These are phyloP conservation scores for Aspergillus niger DNA, from an alignment of 2,329 filamentous ascomycete genomes.

Conservation along the genomic window DNA sequence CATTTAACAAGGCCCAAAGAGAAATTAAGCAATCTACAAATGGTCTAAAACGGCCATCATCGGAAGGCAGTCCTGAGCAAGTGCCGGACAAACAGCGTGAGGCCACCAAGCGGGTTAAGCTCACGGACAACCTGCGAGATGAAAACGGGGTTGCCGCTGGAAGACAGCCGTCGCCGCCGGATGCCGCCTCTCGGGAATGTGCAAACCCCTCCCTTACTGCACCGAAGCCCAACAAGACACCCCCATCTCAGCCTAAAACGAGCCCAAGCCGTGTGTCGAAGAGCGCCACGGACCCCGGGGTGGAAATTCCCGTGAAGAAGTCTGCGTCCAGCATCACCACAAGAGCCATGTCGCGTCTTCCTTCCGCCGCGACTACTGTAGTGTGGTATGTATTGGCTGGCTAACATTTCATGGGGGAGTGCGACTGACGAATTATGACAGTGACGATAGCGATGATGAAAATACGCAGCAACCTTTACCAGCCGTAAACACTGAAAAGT, in stretches of 20 bases:
- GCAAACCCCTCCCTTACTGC: conserved; percentile 9
- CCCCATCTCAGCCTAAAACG: conserved; percentile 2
- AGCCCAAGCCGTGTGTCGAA: conserved; percentile 15
- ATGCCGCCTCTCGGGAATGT: conserved; percentile 1
- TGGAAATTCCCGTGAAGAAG: conserved; percentile 35
- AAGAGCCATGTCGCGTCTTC: conserved; percentile 33
- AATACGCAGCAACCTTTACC: conserved; percentile 10
- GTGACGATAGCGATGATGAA: conserved; percentile 22
- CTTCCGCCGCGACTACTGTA: conserved; percentile 17
- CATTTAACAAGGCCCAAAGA: conserved; percentile 27
- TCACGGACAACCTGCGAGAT: conserved; percentile 34
- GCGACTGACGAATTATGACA: conserved; percentile 8
- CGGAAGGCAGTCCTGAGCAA: conserved; percentile 11
- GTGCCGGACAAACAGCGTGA: conserved; percentile 11
- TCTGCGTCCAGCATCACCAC: conserved; percentile 29
- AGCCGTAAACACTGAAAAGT: conserved; percentile 21
- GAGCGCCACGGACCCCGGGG: conserved; percentile 9
- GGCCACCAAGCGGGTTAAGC: conserved; percentile 29
- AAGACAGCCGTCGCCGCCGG: conserved; percentile 3
- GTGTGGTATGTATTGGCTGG: conserved; percentile 20
- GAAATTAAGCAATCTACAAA: conserved; percentile 11
- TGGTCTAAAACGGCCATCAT: conserved; percentile 19
- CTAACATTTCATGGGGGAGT: conserved; percentile 9
- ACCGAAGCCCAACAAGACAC: not conserved
- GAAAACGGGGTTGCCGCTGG: conserved; percentile 17